A percentile compares a stretch with the other conserved stretches of the same genome.
These are phyloP conservation scores for Macrophomina pseudophaseolina DNA, from an alignment of 2,329 filamentous ascomycete genomes.

Conservation along the genomic window DNA sequence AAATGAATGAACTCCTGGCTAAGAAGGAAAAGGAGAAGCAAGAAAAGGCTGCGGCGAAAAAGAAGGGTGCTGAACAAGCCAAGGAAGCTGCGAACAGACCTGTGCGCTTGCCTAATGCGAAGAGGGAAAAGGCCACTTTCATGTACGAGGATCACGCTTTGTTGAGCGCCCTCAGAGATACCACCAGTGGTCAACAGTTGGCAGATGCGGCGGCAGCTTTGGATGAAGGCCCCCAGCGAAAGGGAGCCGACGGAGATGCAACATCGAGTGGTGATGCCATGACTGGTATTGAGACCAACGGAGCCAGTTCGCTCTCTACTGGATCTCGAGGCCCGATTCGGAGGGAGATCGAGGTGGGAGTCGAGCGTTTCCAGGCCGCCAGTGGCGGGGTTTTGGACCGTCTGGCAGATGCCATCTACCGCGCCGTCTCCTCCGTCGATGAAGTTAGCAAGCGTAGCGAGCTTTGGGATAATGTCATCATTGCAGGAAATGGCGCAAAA, in stretches of 20 bases:
- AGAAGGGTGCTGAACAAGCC: conserved; percentile 53
- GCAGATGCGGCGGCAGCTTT: conserved; percentile 59
- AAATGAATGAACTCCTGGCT: conserved; percentile 80
- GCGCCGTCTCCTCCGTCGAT: conserved; percentile 79
- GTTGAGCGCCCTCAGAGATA: conserved; percentile 59
- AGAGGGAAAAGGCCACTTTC: conserved; percentile 71
- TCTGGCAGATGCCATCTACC: conserved; percentile 83
- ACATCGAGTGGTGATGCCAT: conserved; percentile 33
- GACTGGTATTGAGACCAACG: conserved; percentile 38
- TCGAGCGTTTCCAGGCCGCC: conserved; percentile 72
- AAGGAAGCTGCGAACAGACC: conserved; percentile 67
- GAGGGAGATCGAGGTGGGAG: conserved; percentile 75
- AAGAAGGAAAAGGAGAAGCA: conserved; percentile 82
- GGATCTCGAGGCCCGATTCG: conserved; percentile 41
- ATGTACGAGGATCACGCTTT: conserved; percentile 71
- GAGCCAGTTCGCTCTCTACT: conserved; percentile 27
- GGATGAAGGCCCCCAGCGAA: conserved; percentile 51
- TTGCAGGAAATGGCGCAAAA: conserved; percentile 84
- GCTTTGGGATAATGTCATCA: conserved; percentile 90
- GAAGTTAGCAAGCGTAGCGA: conserved; percentile 83
- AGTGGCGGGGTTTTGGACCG: conserved; percentile 76
- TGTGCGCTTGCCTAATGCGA: conserved; percentile 71
- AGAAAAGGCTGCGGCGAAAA: conserved; percentile 65
- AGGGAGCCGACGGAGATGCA: conserved; percentile 40
- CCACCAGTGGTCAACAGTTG: conserved; percentile 54